A percentile compares a stretch with the other conserved stretches of the same genome.
phyloP scores from a whole-genome alignment of 768 basidiomycete species.

The Suillus discolor region DNA sequence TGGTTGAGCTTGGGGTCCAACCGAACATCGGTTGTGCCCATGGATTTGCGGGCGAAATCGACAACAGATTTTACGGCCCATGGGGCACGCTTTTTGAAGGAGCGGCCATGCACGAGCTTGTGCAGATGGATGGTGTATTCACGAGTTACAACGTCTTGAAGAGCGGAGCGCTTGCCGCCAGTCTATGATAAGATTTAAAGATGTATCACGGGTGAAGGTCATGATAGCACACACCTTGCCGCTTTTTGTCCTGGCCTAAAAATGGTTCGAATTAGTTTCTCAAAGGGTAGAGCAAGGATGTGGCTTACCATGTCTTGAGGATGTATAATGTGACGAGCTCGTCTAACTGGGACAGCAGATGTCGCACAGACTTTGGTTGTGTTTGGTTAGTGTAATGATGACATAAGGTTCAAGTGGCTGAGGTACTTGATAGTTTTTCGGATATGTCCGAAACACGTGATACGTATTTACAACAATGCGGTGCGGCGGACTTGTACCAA shows the following conservation, averaged over 20 bases:
- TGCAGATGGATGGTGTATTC: constrained; percentile 99
- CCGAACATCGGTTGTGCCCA: constrained; percentile 95
- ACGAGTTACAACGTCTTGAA: constrained; percentile 96
- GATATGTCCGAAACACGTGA: constrained; percentile 30
- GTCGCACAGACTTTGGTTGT: constrained; percentile 41
- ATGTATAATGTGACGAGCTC: constrained; percentile 40
- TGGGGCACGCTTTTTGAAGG: constrained; percentile 98
- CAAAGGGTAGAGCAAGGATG: constrained; percentile 2
- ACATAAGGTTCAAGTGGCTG: constrained; percentile 63
- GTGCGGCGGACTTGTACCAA: neutral
- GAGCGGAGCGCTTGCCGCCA: constrained; percentile 92
- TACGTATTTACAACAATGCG: neutral
- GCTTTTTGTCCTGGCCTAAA: constrained; percentile 45
- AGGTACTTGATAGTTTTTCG: constrained; percentile 40
- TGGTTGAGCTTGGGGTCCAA: constrained; percentile 97
- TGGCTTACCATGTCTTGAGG: constrained; percentile 66
- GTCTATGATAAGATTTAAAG: constrained; percentile 40
- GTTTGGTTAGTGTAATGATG: constrained; percentile 41
- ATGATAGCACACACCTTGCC: constrained; percentile 35
- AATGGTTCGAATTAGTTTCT: constrained; percentile 13
- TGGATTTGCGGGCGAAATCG: constrained; percentile 88
- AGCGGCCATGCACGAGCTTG: constrained; percentile 89
- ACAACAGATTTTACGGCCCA: constrained; percentile 95
- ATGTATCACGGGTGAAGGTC: constrained; percentile 4
- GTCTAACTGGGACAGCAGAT: constrained; percentile 22